Evolutionary conservation across 2,329 filamentous ascomycete species (phyloP), one percentile per base, ranked within the genome.

Genomic region (Aureobasidium mangrovei): DNA sequence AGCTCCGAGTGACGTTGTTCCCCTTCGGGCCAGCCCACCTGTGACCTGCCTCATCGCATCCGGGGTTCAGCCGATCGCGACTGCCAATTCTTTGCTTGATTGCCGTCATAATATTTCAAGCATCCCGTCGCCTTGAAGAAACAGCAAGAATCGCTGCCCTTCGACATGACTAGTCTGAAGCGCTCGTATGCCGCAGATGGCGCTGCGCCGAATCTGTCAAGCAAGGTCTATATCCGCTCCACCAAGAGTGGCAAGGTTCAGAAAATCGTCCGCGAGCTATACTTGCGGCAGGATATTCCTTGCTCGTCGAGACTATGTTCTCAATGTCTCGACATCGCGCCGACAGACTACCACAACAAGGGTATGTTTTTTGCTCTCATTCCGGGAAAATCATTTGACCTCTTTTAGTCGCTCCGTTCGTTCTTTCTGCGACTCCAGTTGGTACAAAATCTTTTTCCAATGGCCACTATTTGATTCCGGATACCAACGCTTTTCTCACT

Each of bases 181-280:
- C 74, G 81, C 63, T 80, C 73, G 53, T 74, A 67, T 63, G 71
- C 74, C 47, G 71, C 75, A 12, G 78, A 81, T 58, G 74, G 75
- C 4, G 71, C 74, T 54, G 78, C 83, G 31, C 77, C 84, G 44
- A 95, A 86, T 66, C 85, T 97, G 60, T 91, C 90, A 32, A 96
- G 86, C 80, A 98, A 97, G 74, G 83, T 94, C 64, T 98, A 94
- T 67, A 88, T 98, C 60, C 82, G 93, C 57, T 96, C 93, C 28
- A 95, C 91, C 45, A 91, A 88, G 72, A 93, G 84, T 70, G 93
- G 93, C 71, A 96, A 96, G 75, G 91, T 97, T 57, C 93, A 97
- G 71, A 98, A 98, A 78, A 94, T 98, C 66, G 93, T 98, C 61
- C 84, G 91, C 65, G 93, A 98, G 75, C 80, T 97, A 59, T 98